Evolutionary conservation across 305 asterid genomes (phyloP).

Genomic region (Fraxinus angustifolia): DNA sequence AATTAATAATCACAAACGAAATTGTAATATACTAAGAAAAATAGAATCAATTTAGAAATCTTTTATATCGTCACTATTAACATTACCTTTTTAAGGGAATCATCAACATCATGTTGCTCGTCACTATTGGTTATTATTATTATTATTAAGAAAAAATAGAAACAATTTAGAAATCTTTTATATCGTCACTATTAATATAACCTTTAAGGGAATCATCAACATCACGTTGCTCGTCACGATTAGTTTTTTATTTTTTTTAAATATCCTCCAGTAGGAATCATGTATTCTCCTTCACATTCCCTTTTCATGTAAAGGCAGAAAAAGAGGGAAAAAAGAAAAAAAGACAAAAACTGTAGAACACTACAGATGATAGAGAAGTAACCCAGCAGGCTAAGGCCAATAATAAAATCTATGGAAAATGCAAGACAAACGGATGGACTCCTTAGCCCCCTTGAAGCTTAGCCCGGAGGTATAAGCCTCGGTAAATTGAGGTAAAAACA

Average conservation of each 20-base stretch:
- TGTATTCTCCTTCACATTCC: not conserved
- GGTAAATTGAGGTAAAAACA: not conserved
- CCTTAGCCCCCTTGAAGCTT: not conserved
- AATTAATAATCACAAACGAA: not conserved
- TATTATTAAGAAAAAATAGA: not conserved
- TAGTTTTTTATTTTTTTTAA: not conserved
- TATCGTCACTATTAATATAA: not conserved
- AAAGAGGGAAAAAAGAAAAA: not conserved
- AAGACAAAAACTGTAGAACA: not conserved
- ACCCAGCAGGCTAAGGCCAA: not conserved
- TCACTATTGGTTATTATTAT: too few species aligned
- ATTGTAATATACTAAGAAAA: not conserved
- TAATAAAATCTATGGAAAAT: not conserved
- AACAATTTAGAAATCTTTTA: not conserved
- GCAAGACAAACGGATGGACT: not conserved
- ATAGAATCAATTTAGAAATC: not conserved
- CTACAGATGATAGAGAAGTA: not conserved
- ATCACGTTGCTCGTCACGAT: not conserved
- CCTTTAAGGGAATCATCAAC: not conserved
- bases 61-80: not conserved
- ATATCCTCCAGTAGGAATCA: not conserved
- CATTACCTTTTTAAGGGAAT: not conserved
- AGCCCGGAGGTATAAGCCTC: not conserved
- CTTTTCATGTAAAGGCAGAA: not conserved
- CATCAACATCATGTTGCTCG: not conserved